Base-by-base conservation (phyloP, 2,329 filamentous ascomycete genomes). In the Colletotrichum camelliae region DNA sequence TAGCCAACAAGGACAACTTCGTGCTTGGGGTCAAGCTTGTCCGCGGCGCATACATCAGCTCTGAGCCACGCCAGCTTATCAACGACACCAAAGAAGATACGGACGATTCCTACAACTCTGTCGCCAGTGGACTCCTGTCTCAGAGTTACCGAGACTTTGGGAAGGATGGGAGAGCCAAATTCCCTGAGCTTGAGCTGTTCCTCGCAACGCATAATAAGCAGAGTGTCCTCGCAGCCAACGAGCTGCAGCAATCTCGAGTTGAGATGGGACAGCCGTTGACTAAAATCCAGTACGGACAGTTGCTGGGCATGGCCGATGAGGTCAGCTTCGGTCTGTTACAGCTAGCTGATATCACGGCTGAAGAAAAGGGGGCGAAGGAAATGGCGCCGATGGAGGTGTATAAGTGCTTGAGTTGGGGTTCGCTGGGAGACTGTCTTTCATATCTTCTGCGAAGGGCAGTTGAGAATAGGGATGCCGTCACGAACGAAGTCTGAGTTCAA, bases 221-320 rank as follows among this genome's bases (percentile, higher is more conserved):
- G 0, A 66, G 62, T 21, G 62, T 66, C 0, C 37, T 91, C 64
- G 89, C 90, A 52, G 94, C 94, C 5, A 93, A 98, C 13, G 85
- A 88, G 24, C 87, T 86, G 67, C 90, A 90, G 18, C 89, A 89
- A 24, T 86, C 84, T 18, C 84, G 93, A 39, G 86, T 90, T 74
- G 87, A 88, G 79, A 86, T 61, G 9, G 86, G 85, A 9, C 81
- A 80, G 13, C 85, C 85, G 77, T 84, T 84, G 80, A 84, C 84
- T 0, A 82, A 82, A 29, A 81, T 87, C 52, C 82, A 85, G 1
- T 87, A 86, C 64, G 78, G 80, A 3, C 81, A 83, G 52, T 77
- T 79, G 16, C 72, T 77, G 65, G 77, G 96, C 52, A 98, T 98
- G 96, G 96, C 96, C 2, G 96, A 98, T 80, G 96, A 98, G 82